phyloP scores from a whole-genome alignment of 768 basidiomycete species.

The Megacollybia marginata region DNA sequence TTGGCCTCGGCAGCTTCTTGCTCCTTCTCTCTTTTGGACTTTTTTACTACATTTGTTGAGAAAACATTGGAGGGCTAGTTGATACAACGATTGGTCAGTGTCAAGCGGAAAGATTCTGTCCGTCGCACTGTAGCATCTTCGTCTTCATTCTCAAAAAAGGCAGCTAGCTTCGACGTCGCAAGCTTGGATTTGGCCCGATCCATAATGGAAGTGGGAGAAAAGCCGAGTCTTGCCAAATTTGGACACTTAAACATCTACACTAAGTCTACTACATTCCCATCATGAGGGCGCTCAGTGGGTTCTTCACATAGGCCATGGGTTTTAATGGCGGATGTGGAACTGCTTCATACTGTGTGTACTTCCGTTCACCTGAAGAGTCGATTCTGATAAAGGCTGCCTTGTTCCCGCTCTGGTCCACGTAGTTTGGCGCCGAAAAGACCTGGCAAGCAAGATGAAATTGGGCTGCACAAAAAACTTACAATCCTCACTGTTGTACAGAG shows the following conservation, averaged over 20 bases:
- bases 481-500: conserved; percentile 81
- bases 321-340: conserved; percentile 83
- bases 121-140: conserved; percentile 88
- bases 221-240: no score
- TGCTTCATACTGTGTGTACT: conserved; percentile 81
- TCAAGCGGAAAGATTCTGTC: conserved; percentile 56
- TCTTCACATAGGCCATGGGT: conserved; percentile 85
- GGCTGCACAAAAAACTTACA: background rate
- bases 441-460: conserved; percentile 17
- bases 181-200: conserved; percentile 57
- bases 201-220: conserved; percentile 26
- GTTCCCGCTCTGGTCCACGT: conserved; percentile 87
- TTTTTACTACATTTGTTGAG: conserved; percentile 82
- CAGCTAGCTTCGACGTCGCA: conserved; percentile 46
- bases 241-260: no score
- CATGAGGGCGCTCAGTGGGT: conserved; percentile 61
- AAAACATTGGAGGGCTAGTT: conserved; percentile 45
- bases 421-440: conserved; percentile 95
- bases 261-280: conserved; percentile 35
- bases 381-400: conserved; percentile 90
- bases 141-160: conserved; percentile 81
- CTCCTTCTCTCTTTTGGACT: conserved; percentile 89
- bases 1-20: conserved; percentile 89
- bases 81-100: conserved; percentile 36
- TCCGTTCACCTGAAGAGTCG: conserved; percentile 62